Conservation (phyloP, 768 basidiomycete genomes). For the Boletus patriciae region DNA sequence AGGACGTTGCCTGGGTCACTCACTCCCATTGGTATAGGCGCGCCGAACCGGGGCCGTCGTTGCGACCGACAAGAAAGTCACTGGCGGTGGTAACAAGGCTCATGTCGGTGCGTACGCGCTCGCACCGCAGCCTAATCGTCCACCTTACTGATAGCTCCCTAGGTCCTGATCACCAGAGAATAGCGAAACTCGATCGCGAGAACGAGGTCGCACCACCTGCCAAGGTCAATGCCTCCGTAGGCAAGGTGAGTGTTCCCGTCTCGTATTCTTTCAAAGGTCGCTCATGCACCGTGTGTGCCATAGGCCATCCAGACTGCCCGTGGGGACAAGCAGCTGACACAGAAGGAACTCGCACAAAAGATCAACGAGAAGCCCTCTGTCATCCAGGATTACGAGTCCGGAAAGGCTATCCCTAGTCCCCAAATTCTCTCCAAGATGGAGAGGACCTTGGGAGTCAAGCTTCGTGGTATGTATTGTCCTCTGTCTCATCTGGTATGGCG, state of each 20-base stretch:
- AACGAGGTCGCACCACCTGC: conserved; percentile 93
- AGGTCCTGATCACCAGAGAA: conserved; percentile 93
- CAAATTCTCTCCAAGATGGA: conserved; percentile 90
- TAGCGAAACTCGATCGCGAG: conserved; percentile 91
- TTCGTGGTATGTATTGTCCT: conserved; percentile 64
- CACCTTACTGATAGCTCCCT: not conserved
- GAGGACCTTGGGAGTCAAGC: conserved; percentile 79
- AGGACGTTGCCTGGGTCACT: conserved; percentile 2
- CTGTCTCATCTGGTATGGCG: not conserved
- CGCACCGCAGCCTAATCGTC: not conserved
- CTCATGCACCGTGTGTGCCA: conserved; percentile 10
- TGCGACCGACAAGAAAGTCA: conserved; percentile 78
- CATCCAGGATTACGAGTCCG: conserved; percentile 86
- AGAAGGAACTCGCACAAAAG: conserved; percentile 91
- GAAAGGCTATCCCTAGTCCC: conserved; percentile 82
- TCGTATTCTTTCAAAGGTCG: not conserved
- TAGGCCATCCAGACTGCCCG: conserved; percentile 84
- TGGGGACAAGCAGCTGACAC: conserved; percentile 73
- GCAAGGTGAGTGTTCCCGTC: conserved; percentile 51
- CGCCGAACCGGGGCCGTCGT: conserved; percentile 75
- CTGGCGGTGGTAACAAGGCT: conserved; percentile 71
- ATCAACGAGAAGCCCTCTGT: conserved; percentile 91
- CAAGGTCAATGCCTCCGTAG: conserved; percentile 71
- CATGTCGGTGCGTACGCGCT: conserved; percentile 53
- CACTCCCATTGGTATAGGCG: conserved; percentile 46